phyloP scores from a whole-genome alignment of 2,329 filamentous ascomycete species.

The Pestalotiopsis sp. region DNA sequence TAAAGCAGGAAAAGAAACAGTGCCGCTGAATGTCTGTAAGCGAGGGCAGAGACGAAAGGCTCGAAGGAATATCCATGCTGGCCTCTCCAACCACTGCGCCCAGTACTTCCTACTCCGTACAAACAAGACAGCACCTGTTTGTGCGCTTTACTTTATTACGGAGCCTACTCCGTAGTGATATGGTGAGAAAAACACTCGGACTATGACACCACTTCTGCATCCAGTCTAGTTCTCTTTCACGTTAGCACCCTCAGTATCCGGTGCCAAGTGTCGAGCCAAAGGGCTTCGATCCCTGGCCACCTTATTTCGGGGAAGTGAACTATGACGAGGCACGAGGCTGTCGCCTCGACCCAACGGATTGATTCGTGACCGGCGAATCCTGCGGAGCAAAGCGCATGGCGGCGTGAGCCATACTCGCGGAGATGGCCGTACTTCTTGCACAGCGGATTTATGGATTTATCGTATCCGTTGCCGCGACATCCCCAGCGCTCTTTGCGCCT shows the following conservation, averaged over 20 bases:
- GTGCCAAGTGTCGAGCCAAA: conserved; percentile 10
- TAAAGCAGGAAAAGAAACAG: neutral
- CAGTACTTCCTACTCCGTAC: neutral
- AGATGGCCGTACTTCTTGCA: neutral
- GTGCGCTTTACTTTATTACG: neutral
- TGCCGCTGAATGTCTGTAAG: conserved; percentile 7
- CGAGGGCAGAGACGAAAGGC: neutral
- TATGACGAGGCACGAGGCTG: conserved; percentile 8
- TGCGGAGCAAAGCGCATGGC: neutral
- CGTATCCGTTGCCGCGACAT: neutral
- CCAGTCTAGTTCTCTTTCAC: conserved; percentile 5
- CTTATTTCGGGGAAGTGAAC: conserved; percentile 9
- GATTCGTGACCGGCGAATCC: neutral
- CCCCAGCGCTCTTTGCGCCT: neutral
- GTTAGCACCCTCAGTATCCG: neutral
- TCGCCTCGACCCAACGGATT: neutral
- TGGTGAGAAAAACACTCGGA: neutral
- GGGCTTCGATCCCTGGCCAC: conserved; percentile 7
- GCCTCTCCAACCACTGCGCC: neutral
- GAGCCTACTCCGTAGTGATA: neutral
- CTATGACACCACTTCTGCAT: conserved; percentile 12
- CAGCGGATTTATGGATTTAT: neutral
- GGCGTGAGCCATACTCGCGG: neutral
- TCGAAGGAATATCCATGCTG: conserved; percentile 12
- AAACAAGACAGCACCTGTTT: neutral